These are phyloP conservation scores for Pythium dissotocum DNA, from an alignment of 352 stramenopile genomes.

Conservation along the genomic window DNA sequence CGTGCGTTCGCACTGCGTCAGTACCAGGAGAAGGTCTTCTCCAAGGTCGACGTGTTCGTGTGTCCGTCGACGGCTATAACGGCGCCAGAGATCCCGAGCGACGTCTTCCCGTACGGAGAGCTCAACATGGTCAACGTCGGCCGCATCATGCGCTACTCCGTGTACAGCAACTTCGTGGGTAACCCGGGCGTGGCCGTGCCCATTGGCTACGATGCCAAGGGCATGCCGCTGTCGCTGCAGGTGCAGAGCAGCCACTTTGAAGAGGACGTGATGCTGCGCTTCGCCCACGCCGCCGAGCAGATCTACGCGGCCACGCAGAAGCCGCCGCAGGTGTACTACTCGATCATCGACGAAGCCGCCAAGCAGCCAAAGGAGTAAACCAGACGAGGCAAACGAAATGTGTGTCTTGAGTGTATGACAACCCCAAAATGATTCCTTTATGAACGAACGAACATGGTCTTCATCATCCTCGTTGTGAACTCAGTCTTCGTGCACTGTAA, in stretches of 20 bases:
- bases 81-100: constrained; percentile 63
- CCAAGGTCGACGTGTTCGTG: constrained; percentile 89
- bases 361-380: constrained; percentile 19
- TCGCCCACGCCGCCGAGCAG: constrained; percentile 58
- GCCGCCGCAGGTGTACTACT: constrained; percentile 65
- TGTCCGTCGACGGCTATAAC: constrained; percentile 79
- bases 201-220: constrained; percentile 60
- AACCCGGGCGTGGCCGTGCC: constrained; percentile 79
- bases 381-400: not conserved
- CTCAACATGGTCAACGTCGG: constrained; percentile 58
- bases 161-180: constrained; percentile 88
- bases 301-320: constrained; percentile 43
- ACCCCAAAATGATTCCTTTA: not conserved
- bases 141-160: constrained; percentile 78
- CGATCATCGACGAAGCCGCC: constrained; percentile 53
- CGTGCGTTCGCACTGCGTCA: constrained; percentile 79
- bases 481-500: constrained; percentile 23
- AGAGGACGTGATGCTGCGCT: constrained; percentile 67
- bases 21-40: constrained; percentile 72
- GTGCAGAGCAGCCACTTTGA: constrained; percentile 78
- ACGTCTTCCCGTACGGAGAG: constrained; percentile 47
- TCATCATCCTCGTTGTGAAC: not conserved
- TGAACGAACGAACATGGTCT: not conserved
- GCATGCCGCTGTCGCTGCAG: constrained; percentile 78
- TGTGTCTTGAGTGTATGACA: constrained; percentile 19